Evolutionary conservation across 1,284 basidiomycete species (phyloP).

Genomic region (Ceratobasidium sp.): DNA sequence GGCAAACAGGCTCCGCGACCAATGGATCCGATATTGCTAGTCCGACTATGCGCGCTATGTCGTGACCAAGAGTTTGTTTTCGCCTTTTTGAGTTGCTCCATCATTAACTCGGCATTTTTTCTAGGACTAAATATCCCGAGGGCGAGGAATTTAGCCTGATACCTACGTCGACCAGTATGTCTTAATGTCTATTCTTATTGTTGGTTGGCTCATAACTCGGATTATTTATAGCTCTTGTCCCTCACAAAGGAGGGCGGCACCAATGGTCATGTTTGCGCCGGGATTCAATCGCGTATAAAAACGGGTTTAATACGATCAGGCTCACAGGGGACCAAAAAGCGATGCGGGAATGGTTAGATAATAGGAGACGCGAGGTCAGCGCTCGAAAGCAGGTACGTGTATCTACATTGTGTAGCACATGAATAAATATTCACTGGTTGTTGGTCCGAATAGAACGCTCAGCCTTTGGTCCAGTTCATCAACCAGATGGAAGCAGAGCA

Average conservation of each 20-base stretch:
- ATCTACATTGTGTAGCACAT: not conserved
- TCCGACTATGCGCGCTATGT: constrained; percentile 14
- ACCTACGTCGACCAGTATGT: not conserved
- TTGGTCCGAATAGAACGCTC: not conserved
- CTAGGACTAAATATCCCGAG: not conserved
- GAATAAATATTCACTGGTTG: not conserved
- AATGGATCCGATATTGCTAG: constrained; percentile 20
- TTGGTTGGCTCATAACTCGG: not conserved
- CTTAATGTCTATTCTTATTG: not conserved
- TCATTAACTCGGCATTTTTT: not conserved
- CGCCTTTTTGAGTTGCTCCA: not conserved
- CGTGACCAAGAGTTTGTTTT: constrained; percentile 14
- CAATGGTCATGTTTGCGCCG: constrained; percentile 9
- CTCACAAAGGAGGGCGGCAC: not conserved
- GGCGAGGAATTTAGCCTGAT: not conserved
- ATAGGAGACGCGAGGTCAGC: not conserved
- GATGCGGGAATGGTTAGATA: not conserved
- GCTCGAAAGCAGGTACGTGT: not conserved
- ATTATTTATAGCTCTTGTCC: not conserved
- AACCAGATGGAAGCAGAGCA: constrained; percentile 12
- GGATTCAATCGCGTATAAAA: not conserved
- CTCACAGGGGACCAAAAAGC: not conserved
- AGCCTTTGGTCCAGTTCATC: not conserved
- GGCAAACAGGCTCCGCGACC: not conserved
- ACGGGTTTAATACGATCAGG: not conserved